These are phyloP conservation scores for Fonsecaea pugnacius DNA, from an alignment of 2,329 filamentous ascomycete genomes.

Conservation along the genomic window DNA sequence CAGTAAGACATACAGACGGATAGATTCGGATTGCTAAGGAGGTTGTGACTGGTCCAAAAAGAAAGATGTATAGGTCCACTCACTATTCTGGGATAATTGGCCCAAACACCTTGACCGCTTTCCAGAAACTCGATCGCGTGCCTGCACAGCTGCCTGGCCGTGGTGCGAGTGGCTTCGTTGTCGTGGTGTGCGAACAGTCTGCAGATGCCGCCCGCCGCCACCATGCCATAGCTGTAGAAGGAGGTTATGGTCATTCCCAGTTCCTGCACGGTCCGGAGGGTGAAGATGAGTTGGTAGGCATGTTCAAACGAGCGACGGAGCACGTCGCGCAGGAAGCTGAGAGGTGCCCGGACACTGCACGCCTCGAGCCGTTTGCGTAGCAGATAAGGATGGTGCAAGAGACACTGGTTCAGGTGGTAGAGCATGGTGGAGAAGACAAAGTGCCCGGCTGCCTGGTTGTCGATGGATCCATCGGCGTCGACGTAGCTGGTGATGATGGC, in stretches of 20 bases:
- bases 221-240: constrained; percentile 44
- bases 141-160: constrained; percentile 17
- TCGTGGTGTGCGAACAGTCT: constrained; percentile 23
- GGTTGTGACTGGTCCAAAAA: no score
- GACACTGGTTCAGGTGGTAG: constrained; percentile 45
- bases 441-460: constrained; percentile 39
- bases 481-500: constrained; percentile 26
- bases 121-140: constrained; percentile 23
- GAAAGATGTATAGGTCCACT: constrained; percentile 2
- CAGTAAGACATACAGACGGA: no score
- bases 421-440: constrained; percentile 42
- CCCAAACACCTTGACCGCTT: constrained; percentile 13
- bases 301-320: constrained; percentile 41
- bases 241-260: constrained; percentile 39
- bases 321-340: constrained; percentile 40
- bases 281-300: constrained; percentile 39
- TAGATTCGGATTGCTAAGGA: no score
- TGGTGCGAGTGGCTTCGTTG: constrained; percentile 15
- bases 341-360: constrained; percentile 39
- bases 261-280: constrained; percentile 37
- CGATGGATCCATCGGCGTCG: constrained; percentile 23
- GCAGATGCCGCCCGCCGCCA: constrained; percentile 37
- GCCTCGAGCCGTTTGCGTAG: constrained; percentile 39
- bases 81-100: constrained; percentile 23
- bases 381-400: constrained; percentile 45